These are phyloP conservation scores for slime mould (Dictyostelium discoideum) DNA, from an alignment of 78 protist genomes.

Conservation along the genomic window dicty_2.7 NC_007090.3:4553501-4554000, in stretches of 20 bases:
- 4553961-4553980: slow-evolving; percentile 89
- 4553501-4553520: slow-evolving; percentile 85
- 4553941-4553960: slow-evolving; percentile 89
- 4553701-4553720: too few relatives aligned
- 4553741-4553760: too few relatives aligned
- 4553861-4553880: slow-evolving; percentile 92
- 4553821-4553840: slow-evolving; percentile 83
- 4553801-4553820: slow-evolving; percentile 69
- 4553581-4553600: slow-evolving; percentile 89
- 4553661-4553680: slow-evolving; percentile 27
- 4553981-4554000: slow-evolving; percentile 88
- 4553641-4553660: slow-evolving; percentile 73
- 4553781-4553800: slow-evolving; percentile 51
- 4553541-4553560: slow-evolving; percentile 78
- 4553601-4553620: slow-evolving; percentile 86
- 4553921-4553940: slow-evolving; percentile 84
- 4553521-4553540: slow-evolving; percentile 32
- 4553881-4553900: slow-evolving; percentile 84
- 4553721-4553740: too few relatives aligned
- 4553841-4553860: slow-evolving; percentile 91
- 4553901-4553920: slow-evolving; percentile 86
- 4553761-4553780: too few relatives aligned
- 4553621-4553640: slow-evolving; percentile 90
- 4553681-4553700: not conserved
- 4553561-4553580: slow-evolving; percentile 81